These are phyloP conservation scores for Sclerotinia spermophila DNA, from an alignment of 2,329 filamentous ascomycete species.

Conservation along the genomic window DNA sequence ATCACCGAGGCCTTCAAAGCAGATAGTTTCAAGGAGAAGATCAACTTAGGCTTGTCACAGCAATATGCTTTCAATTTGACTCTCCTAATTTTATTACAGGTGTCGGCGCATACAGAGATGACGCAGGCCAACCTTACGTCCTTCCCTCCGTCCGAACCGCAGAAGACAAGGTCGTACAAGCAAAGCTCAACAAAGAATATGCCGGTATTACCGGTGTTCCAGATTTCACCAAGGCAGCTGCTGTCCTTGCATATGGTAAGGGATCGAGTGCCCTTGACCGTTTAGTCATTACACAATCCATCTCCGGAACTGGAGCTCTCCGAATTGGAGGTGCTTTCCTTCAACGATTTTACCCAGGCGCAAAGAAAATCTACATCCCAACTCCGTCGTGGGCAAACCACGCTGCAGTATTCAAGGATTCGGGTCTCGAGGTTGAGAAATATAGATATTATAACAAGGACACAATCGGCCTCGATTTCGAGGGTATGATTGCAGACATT, in stretches of 20 bases:
- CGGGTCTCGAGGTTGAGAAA: slow-evolving; percentile 84
- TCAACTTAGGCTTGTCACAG: slow-evolving; percentile 76
- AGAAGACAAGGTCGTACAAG: slow-evolving; percentile 78
- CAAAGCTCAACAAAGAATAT: slow-evolving; percentile 91
- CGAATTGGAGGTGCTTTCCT: slow-evolving; percentile 94
- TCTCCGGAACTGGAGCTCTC: slow-evolving; percentile 94
- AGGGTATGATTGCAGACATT: slow-evolving; percentile 86
- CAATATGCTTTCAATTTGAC: slow-evolving; percentile 11
- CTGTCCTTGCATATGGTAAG: slow-evolving; percentile 82
- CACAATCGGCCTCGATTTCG: slow-evolving; percentile 96
- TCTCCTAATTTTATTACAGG: slow-evolving; percentile 47
- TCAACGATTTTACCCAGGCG: slow-evolving; percentile 81
- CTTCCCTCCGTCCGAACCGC: slow-evolving; percentile 88
- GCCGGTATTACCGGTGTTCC: slow-evolving; percentile 95
- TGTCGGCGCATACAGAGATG: slow-evolving; percentile 97
- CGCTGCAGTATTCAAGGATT: slow-evolving; percentile 91
- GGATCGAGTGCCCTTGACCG: slow-evolving; percentile 74
- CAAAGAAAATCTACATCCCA: slow-evolving; percentile 96
- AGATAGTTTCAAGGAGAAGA: slow-evolving; percentile 89
- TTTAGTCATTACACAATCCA: slow-evolving; percentile 92
- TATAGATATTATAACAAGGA: slow-evolving; percentile 99
- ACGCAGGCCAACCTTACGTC: slow-evolving; percentile 96
- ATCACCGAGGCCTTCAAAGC: slow-evolving; percentile 99
- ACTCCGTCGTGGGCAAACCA: slow-evolving; percentile 98
- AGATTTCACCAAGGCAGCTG: slow-evolving; percentile 88